A percentile compares a stretch with the other conserved stretches of the same genome.
Conservation (phyloP, 257 asterid genomes). For the Asclepias syriaca region DNA sequence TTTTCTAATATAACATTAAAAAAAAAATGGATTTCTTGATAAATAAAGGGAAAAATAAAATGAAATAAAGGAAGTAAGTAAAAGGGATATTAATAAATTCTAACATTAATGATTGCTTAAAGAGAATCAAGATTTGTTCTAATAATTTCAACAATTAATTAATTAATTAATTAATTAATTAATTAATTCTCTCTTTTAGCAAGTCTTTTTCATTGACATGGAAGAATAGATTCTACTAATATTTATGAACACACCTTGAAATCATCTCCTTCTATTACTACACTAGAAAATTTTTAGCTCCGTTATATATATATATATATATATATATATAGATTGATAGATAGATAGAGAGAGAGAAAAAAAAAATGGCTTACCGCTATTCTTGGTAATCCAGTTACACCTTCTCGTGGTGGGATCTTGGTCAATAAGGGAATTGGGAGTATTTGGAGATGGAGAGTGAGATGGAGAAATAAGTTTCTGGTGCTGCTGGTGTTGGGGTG, state of each 20-base stretch:
- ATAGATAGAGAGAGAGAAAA: too few relatives aligned
- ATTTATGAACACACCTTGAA: background rate
- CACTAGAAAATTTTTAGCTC: background rate
- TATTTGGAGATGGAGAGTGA: constrained; percentile 3
- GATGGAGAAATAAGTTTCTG: constrained; percentile 18
- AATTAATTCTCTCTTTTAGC: background rate
- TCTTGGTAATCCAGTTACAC: constrained; percentile 83
- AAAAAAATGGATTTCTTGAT: too few relatives aligned
- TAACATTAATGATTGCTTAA: constrained; percentile 9
- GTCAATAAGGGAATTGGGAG: background rate
- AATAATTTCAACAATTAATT: background rate
- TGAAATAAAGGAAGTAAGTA: background rate
- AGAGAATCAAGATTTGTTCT: background rate
- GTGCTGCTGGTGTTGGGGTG: constrained; percentile 10
- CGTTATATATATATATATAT: too few relatives aligned
- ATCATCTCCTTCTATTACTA: too few relatives aligned
- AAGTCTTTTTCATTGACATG: background rate
- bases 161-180: too few relatives aligned
- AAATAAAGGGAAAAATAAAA: too few relatives aligned
- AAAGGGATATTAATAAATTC: background rate
- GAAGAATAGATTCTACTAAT: background rate
- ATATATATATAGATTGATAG: too few relatives aligned
- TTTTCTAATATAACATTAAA: too few relatives aligned
- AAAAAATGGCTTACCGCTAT: constrained; percentile 46
- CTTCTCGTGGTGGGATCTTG: constrained; percentile 44